Base-by-base conservation (phyloP, 2,329 filamentous ascomycete genomes). In the Metarhizium brunneum region DNA sequence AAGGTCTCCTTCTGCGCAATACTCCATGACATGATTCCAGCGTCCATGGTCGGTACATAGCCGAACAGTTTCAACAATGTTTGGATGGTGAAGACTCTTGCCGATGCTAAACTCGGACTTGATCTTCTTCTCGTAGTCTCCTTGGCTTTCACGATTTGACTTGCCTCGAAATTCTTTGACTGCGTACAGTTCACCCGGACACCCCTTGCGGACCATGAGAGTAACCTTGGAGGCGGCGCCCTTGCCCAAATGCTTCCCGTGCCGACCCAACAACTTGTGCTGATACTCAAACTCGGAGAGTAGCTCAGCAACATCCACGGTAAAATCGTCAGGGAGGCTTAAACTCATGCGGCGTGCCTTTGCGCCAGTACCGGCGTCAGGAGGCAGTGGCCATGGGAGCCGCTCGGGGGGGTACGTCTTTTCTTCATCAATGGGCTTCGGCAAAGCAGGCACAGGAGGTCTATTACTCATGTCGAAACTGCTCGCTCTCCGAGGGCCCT, bases 21-120 rank as follows among this genome's bases (percentile, higher is more conserved):
- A 95, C 68, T 96, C 90, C 91, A 96, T 96, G 55, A 95, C 89
- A 68, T 95, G 89, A 68, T 90, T 92, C 87, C 88, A 95, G 43
- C 86, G 84, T 36, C 82, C 83, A 62, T 85, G 81, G 62, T 91
- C 80, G 14, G 81, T 84, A 73, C 90, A 94, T 6, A 95, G 77
- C 35, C 86, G 83, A 55, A 91, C 73, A 0, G 89, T 92, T 69
- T 90, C 82, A 60, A 95, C 87, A 63, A 95, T 88, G 68, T 95
- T 95, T 52, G 90, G 89, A 67, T 95, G 90, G 64, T 90, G 83
- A 58, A 92, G 73, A 61, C 87, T 90, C 74, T 92, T 92, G 58
- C 88, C 88, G 61, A 95, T 91, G 69, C 85, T 90, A 73, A 85
- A 96, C 68, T 96, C 91, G 1, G 88, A 92, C 70, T 92, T 95